These are phyloP conservation scores for Roridomyces roridus DNA, from an alignment of 768 basidiomycete genomes.

Conservation along the genomic window DNA sequence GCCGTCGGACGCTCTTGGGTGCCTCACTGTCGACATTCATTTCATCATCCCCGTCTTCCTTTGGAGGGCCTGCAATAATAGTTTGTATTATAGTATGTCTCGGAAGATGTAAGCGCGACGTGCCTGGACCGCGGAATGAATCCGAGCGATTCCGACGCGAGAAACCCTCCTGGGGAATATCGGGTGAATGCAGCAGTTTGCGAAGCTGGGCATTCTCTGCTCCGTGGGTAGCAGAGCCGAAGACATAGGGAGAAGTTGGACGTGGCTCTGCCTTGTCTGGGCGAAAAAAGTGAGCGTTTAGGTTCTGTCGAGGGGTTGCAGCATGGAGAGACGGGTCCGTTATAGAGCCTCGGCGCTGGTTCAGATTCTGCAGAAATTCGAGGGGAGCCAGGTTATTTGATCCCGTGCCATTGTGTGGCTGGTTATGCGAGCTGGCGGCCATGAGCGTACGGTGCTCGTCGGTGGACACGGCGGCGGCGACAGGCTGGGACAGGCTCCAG, in stretches of 20 bases:
- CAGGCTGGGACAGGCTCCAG: neutral
- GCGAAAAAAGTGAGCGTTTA: slow-evolving; percentile 23
- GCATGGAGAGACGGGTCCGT: slow-evolving; percentile 84
- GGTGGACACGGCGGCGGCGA: slow-evolving; percentile 1
- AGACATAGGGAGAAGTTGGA: slow-evolving; percentile 71
- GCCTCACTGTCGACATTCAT: slow-evolving; percentile 48
- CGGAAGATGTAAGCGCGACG: slow-evolving; percentile 17
- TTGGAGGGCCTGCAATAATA: slow-evolving; percentile 31
- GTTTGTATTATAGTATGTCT: slow-evolving; percentile 23
- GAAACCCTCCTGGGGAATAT: slow-evolving; percentile 38
- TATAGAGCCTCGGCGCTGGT: slow-evolving; percentile 82
- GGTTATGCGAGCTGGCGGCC: neutral
- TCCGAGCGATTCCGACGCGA: slow-evolving; percentile 24
- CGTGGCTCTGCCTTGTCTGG: slow-evolving; percentile 52
- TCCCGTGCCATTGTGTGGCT: slow-evolving; percentile 31
- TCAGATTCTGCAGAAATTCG: slow-evolving; percentile 80
- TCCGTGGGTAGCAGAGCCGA: slow-evolving; percentile 64
- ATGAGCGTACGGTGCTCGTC: neutral
- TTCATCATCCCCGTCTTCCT: slow-evolving; percentile 38
- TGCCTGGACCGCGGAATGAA: slow-evolving; percentile 25
- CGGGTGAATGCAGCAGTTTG: slow-evolving; percentile 61
- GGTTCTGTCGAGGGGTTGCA: slow-evolving; percentile 39
- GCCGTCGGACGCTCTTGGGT: slow-evolving; percentile 31
- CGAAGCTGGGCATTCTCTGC: slow-evolving; percentile 55
- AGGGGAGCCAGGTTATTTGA: slow-evolving; percentile 68